Conservation (phyloP, 192 early-diverging fungal genomes). For the Chytriomyces hyalinus region DNA sequence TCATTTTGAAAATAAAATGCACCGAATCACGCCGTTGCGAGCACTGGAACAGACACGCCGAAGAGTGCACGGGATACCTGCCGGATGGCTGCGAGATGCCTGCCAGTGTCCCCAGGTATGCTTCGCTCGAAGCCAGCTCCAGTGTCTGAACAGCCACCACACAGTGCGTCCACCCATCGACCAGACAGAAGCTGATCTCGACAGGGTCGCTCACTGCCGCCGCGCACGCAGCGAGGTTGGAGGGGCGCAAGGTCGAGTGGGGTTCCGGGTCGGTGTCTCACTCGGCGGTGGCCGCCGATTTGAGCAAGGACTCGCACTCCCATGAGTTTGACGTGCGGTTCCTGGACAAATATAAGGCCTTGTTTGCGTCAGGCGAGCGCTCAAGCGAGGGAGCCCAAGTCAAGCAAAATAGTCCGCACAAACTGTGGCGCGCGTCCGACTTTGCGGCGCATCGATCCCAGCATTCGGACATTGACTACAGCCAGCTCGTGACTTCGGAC, state of each 20-base stretch:
- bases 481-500: constrained; percentile 46
- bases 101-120: constrained; percentile 49
- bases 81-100: constrained; percentile 60
- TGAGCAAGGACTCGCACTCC: not conserved
- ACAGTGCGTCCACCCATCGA: constrained; percentile 55
- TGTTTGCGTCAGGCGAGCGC: not conserved
- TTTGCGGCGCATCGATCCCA: constrained; percentile 15
- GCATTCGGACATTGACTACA: constrained; percentile 15
- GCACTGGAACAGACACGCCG: not conserved
- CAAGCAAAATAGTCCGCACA: not conserved
- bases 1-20: no score
- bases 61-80: constrained; percentile 2
- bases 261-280: not conserved
- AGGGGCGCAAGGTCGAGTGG: constrained; percentile 5
- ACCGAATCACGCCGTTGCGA: no score
- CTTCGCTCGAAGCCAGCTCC: not conserved
- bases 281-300: not conserved
- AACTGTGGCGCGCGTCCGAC: constrained; percentile 36
- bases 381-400: not conserved
- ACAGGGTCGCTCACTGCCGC: constrained; percentile 42
- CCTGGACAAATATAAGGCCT: not conserved
- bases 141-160: not conserved
- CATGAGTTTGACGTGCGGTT: not conserved
- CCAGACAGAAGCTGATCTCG: constrained; percentile 62
- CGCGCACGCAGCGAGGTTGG: not conserved